phyloP scores from a whole-genome alignment of 2,329 filamentous ascomycete genomes.

The Byssochlamys sp. region DNA sequence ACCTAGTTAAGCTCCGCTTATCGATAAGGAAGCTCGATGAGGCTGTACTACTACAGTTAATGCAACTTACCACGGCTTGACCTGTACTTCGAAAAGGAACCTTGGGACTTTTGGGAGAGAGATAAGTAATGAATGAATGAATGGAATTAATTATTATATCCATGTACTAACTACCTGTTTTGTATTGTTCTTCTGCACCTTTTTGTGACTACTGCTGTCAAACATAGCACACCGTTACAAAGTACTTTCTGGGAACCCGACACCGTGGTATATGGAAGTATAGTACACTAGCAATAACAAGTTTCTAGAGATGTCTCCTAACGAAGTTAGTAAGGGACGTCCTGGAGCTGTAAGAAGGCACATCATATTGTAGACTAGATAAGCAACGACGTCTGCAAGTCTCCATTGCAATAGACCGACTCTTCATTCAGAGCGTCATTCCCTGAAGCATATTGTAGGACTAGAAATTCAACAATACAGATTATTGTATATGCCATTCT shows the following conservation, averaged over 20 bases:
- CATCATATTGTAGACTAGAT: neutral
- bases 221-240: too few species aligned
- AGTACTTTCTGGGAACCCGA: too few species aligned
- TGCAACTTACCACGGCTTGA: neutral
- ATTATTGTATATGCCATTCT: neutral
- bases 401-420: neutral
- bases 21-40: conserved; percentile 12
- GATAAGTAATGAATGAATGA: too few species aligned
- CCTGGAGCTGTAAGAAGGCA: neutral
- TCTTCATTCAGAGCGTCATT: neutral
- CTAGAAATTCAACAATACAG: neutral
- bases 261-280: too few species aligned
- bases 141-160: too few species aligned
- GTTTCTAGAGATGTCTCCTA: neutral
- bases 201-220: too few species aligned
- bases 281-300: neutral
- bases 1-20: conserved; percentile 11
- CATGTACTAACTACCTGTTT: too few species aligned
- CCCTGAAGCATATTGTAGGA: neutral
- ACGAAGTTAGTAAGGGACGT: neutral
- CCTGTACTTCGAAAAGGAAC: too few species aligned
- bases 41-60: neutral
- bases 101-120: too few species aligned
- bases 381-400: neutral
- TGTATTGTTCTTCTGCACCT: too few species aligned